Conservation (phyloP, 2,329 filamentous ascomycete species). For the Exophiala sp. region DNA sequence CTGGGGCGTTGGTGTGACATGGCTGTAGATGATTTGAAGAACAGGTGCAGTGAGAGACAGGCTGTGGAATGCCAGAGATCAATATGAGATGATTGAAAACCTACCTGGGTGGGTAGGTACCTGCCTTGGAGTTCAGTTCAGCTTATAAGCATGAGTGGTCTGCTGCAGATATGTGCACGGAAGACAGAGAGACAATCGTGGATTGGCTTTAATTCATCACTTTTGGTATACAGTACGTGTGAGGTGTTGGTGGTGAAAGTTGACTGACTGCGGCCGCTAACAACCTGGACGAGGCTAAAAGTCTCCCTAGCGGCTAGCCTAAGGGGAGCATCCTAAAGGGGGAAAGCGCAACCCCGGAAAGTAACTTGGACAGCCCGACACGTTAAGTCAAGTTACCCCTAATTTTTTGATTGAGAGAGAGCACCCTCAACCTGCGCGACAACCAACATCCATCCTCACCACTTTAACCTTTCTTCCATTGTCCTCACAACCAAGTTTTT, state of each 20-base stretch:
- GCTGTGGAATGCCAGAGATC: slow-evolving; percentile 11
- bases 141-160: not conserved
- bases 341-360: slow-evolving; percentile 24
- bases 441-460: not conserved
- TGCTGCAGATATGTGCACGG: not conserved
- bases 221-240: no score
- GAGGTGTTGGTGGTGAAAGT: no score
- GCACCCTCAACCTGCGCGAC: not conserved
- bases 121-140: slow-evolving; percentile 2
- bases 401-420: slow-evolving; percentile 13
- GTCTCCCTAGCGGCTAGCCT: no score
- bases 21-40: not conserved
- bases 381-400: slow-evolving; percentile 14
- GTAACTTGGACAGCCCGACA: not conserved
- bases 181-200: no score
- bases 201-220: no score
- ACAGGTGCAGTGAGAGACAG: not conserved
- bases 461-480: slow-evolving; percentile 1
- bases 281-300: no score
- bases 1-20: slow-evolving; percentile 25
- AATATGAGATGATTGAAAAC: slow-evolving; percentile 10
- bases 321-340: not conserved
- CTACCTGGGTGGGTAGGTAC: slow-evolving; percentile 19
- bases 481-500: not conserved
- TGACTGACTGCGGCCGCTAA: no score